Evolutionary conservation across 2,329 filamentous ascomycete genomes (phyloP).

Genomic region (Trichoderma atroviride): DNA sequence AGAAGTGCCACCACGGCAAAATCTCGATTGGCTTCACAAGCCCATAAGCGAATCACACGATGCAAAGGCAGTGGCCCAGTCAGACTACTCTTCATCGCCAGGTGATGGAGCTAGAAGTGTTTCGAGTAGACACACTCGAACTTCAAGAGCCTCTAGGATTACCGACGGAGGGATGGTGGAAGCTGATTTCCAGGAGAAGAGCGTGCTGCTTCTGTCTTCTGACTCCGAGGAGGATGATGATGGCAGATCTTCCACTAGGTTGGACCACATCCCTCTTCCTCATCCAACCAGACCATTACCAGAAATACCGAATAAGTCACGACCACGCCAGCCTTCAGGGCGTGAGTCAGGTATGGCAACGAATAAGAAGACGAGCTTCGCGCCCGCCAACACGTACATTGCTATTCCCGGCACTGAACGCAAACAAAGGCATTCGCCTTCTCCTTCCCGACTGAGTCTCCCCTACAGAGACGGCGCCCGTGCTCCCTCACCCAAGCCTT

Average conservation of each 20-base stretch:
- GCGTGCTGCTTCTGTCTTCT: constrained; percentile 59
- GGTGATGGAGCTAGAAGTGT: constrained; percentile 54
- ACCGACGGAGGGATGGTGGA: constrained; percentile 52
- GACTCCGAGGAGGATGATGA: constrained; percentile 56
- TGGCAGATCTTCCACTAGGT: constrained; percentile 26
- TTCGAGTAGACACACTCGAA: constrained; percentile 58
- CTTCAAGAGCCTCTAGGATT: constrained; percentile 55
- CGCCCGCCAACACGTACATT: constrained; percentile 47
- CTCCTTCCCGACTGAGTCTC: constrained; percentile 13
- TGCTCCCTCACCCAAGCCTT: constrained; percentile 35
- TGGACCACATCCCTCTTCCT: constrained; percentile 34
- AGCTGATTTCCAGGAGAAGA: constrained; percentile 57
- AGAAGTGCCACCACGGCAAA: constrained; percentile 20
- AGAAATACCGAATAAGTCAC: constrained; percentile 29
- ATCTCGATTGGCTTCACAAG: constrained; percentile 26
- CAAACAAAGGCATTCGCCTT: constrained; percentile 32
- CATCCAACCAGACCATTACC: constrained; percentile 34
- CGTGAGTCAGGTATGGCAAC: constrained; percentile 30
- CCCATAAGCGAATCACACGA: constrained; percentile 27
- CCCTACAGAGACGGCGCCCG: constrained; percentile 30
- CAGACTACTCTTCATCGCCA: constrained; percentile 37
- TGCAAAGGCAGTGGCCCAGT: constrained; percentile 29
- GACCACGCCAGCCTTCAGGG: constrained; percentile 33
- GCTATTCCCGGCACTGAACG: constrained; percentile 41
- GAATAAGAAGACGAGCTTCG: constrained; percentile 46